These are phyloP conservation scores for Mycena belliarum DNA, from an alignment of 768 basidiomycete genomes.

Conservation along the genomic window DNA sequence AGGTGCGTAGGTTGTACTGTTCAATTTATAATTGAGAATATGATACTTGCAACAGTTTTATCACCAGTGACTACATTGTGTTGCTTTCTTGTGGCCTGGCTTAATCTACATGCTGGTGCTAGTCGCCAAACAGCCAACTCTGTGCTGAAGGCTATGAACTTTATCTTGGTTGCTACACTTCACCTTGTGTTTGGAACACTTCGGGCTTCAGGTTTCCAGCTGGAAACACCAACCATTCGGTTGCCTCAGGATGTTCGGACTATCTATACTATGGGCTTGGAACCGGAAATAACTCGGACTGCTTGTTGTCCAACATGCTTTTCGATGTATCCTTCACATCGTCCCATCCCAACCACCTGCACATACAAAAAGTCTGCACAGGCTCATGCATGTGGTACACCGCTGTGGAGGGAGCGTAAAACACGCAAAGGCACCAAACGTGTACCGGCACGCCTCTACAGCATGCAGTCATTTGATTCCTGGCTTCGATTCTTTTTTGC, in stretches of 20 bases:
- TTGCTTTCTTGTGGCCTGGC: constrained; percentile 26
- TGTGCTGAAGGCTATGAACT: constrained; percentile 21
- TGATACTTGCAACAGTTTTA: background rate
- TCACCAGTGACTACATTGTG: background rate
- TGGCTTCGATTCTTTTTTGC: background rate
- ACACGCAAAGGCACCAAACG: background rate
- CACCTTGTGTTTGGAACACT: background rate
- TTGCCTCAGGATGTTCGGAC: constrained; percentile 29
- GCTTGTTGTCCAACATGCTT: constrained; percentile 16
- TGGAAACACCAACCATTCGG: constrained; percentile 4
- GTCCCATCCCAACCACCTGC: background rate
- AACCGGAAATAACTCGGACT: constrained; percentile 26
- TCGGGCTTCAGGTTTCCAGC: background rate
- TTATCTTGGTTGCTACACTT: constrained; percentile 16
- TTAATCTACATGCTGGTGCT: constrained; percentile 22
- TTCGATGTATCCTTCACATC: background rate
- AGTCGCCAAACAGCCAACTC: constrained; percentile 23
- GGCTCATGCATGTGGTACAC: no score
- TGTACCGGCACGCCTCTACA: background rate
- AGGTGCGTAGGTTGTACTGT: background rate
- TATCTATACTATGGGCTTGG: constrained; percentile 18
- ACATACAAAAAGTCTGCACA: no score
- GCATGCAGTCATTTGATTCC: background rate
- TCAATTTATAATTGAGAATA: background rate
- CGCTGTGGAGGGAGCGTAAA: background rate